These are phyloP conservation scores for Mucor saturninus DNA, from an alignment of 371 early-diverging fungal species.

Conservation along the genomic window DNA sequence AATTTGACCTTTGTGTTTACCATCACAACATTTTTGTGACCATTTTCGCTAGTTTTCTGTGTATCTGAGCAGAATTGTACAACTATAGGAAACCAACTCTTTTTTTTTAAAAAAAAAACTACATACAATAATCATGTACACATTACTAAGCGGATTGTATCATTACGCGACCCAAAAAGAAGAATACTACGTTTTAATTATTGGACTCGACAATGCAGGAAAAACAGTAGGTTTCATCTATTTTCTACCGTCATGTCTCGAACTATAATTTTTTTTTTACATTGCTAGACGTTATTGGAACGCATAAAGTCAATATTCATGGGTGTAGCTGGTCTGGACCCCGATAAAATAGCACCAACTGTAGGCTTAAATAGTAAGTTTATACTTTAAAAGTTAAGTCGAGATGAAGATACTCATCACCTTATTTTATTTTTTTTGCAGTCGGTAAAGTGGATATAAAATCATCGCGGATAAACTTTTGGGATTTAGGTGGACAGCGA, in stretches of 20 bases:
- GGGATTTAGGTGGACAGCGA: slow-evolving; percentile 94
- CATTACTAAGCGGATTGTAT: slow-evolving; percentile 89
- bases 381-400: background rate
- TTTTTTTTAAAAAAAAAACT: background rate
- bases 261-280: background rate
- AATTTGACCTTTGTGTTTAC: too few species aligned
- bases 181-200: slow-evolving; percentile 91
- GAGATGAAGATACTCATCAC: background rate
- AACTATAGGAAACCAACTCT: background rate
- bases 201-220: slow-evolving; percentile 96
- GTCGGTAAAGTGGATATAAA: slow-evolving; percentile 82
- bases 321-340: slow-evolving; percentile 66
- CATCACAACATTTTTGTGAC: too few species aligned
- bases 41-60: background rate
- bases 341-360: slow-evolving; percentile 92
- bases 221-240: slow-evolving; percentile 78
- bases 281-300: slow-evolving; percentile 30
- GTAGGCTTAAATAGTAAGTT: slow-evolving; percentile 90
- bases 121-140: slow-evolving; percentile 73
- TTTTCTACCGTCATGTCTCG: background rate
- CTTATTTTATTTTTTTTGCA: slow-evolving; percentile 25
- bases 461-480: slow-evolving; percentile 78
- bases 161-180: slow-evolving; percentile 83
- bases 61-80: background rate
- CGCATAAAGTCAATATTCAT: slow-evolving; percentile 36